Conservation (phyloP, 2,329 filamentous ascomycete species). For the Diplodia sapinea region DNA sequence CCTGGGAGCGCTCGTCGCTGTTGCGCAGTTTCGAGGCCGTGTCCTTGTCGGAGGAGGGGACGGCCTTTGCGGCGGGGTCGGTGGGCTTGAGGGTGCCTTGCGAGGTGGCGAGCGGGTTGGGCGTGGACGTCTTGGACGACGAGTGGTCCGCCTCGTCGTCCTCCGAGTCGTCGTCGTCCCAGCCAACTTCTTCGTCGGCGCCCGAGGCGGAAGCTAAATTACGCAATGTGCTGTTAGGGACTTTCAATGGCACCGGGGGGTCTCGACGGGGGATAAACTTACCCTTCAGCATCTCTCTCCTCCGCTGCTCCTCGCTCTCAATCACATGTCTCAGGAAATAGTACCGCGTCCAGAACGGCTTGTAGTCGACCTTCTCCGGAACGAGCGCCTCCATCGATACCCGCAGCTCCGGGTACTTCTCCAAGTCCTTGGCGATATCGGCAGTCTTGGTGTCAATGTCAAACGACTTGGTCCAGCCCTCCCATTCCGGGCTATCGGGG, state of each 20-base stretch:
- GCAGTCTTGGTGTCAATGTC: slow-evolving; percentile 84
- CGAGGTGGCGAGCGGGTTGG: slow-evolving; percentile 40
- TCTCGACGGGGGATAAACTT: slow-evolving; percentile 39
- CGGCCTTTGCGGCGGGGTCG: slow-evolving; percentile 32
- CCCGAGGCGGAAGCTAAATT: slow-evolving; percentile 34
- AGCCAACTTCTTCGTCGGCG: slow-evolving; percentile 71
- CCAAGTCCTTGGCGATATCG: slow-evolving; percentile 79
- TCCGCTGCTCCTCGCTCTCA: slow-evolving; percentile 87
- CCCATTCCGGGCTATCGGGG: slow-evolving; percentile 75
- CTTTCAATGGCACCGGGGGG: no score
- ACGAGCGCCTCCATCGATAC: slow-evolving; percentile 93
- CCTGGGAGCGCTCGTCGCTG: slow-evolving; percentile 76
- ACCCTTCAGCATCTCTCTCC: slow-evolving; percentile 92
- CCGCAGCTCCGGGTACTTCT: slow-evolving; percentile 84
- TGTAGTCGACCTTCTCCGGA: slow-evolving; percentile 89
- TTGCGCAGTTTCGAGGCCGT: slow-evolving; percentile 61
- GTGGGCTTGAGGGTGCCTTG: slow-evolving; percentile 49
- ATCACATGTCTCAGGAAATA: slow-evolving; percentile 94
- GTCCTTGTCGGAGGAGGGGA: slow-evolving; percentile 34
- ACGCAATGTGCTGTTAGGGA: not conserved
- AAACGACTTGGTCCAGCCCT: slow-evolving; percentile 74
- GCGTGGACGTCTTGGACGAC: slow-evolving; percentile 33
- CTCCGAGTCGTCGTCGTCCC: slow-evolving; percentile 60
- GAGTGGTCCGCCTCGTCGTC: slow-evolving; percentile 31
- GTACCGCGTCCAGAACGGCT: slow-evolving; percentile 90